Base-by-base conservation (phyloP, 2,329 filamentous ascomycete genomes). In the Chaetomium globosum region DNA sequence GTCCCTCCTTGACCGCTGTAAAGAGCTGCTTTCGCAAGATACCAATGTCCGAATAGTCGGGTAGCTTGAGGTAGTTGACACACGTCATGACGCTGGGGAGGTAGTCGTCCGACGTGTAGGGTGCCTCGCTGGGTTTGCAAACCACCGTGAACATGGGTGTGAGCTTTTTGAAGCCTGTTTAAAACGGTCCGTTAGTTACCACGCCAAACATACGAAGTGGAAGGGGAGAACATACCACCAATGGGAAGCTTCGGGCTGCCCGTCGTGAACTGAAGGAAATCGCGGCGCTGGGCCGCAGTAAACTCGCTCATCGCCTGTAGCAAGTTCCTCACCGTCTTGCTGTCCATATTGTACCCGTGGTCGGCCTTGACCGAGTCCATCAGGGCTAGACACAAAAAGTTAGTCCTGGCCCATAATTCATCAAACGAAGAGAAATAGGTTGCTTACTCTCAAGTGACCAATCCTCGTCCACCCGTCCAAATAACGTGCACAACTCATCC, bases 1-100 rank as follows among this genome's bases (percentile, higher is more conserved):
- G 95, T 28, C 95, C 95, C 80, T 99, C 96, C 77, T 88, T 91
- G 75, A 97, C 96, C 30, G 95, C 96, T 69, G 89, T 89, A 69
- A 86, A 87, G 61, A 99, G 83, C 76, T 92, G 91, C 75, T 89
- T 85, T 74, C 85, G 89, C 78, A 99, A 87, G 59, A 89, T 83
- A 1, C 91, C 86, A 68, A 96, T 80, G 71, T 81, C 87, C 70
- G 88, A 94, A 79, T 99, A 99, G 78, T 99, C 92, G 23, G 95
- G 95, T 74, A 99, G 85, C 80, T 99, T 99, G 73, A 99, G 87
- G 76, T 99, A 99, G 78, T 99, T 99, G 78, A 97, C 95, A 77
- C 96, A 99, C 12, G 96, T 99, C 96, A 99, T 99, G 76, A 99
- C 96, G 76, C 93, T 98, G 13, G 96, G 95, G n/a, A 99, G 85